Conservation (phyloP, 352 stramenopile species). For the Pythium sukuiense region DNA sequence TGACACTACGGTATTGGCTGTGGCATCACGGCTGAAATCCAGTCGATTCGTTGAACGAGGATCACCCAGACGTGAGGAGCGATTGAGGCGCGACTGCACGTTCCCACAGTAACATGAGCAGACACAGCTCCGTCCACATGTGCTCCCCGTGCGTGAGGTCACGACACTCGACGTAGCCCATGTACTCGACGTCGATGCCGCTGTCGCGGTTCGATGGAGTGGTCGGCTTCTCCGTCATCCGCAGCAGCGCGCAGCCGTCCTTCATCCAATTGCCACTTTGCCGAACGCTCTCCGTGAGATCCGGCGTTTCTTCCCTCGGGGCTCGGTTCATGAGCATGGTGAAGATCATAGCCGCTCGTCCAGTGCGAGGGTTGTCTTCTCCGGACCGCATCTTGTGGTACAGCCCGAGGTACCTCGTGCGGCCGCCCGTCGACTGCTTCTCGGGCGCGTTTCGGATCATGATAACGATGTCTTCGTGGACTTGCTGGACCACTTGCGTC, state of each 20-base stretch:
- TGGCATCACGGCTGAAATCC: neutral
- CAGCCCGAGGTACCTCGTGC: conserved; percentile 21
- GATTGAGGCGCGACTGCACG: conserved; percentile 20
- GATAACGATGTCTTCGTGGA: conserved; percentile 27
- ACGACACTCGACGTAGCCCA: conserved; percentile 25
- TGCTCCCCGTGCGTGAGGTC: conserved; percentile 19
- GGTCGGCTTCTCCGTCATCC: conserved; percentile 19
- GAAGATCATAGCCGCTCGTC: conserved; percentile 16
- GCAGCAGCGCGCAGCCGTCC: conserved; percentile 25
- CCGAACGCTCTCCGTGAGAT: neutral
- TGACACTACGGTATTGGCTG: no score
- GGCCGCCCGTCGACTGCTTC: conserved; percentile 5
- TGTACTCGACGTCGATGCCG: conserved; percentile 30
- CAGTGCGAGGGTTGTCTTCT: conserved; percentile 7
- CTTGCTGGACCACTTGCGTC: conserved; percentile 24
- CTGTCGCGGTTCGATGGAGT: conserved; percentile 11
- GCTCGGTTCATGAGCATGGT: conserved; percentile 26
- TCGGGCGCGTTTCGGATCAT: conserved; percentile 28
- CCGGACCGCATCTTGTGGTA: conserved; percentile 20
- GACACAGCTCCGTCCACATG: conserved; percentile 30
- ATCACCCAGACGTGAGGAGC: neutral
- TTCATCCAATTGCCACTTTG: conserved; percentile 21
- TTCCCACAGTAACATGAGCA: conserved; percentile 29
- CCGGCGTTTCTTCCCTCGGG: conserved; percentile 12
- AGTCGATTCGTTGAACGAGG: neutral